Evolutionary conservation across 1,284 basidiomycete genomes (phyloP), one percentile per base, ranked within the genome.

Genomic region (Cerioporus squamosus): DNA sequence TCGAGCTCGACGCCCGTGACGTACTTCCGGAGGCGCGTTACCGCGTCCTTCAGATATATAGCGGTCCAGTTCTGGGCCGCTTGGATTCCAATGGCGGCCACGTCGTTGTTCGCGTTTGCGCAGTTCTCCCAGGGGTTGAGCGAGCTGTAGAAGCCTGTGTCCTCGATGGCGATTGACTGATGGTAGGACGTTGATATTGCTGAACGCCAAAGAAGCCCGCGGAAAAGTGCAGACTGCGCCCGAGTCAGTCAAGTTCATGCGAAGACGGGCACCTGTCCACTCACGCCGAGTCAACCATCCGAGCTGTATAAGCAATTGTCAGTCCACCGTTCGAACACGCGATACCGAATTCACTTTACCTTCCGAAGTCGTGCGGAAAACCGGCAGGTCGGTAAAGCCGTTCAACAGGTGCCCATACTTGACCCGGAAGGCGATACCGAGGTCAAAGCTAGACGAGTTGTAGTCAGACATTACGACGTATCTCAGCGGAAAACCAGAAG

Each of bases 181-280:
- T 82, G 75, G 60, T 82, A 83, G 36, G 78, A 73, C 18, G 68
- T 70, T 73, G 68, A 57, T 79, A 82, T 5, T 71, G 67, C 53
- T 83, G 82, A 3, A 86, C 76, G 5, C 83, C 84, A 62, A 87
- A 86, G 73, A 87, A 85, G 1, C 85, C 85, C 10, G 83, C 82
- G 6, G 82, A 80, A 65, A 87, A 86, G 65, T 84, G 75, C 17
- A 81, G 66, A 5, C 79, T 81, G 52, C 14, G 20, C 33, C 14
- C 0, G 33, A 36, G 2, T 36, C 33, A 15, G 33, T 36, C 33
- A 12, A 15, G 12, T 12, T 14, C 14, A 10, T 7, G 33, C 33
- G 33, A 6, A 36, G 2, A 36, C 33, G 8, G 33, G 6, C 8
- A 7, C 6, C 9, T 36, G 10, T 36, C 43, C 39, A 72, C 81